Conservation (phyloP, 192 early-diverging fungal genomes). For the Mortierella alpina region DNA sequence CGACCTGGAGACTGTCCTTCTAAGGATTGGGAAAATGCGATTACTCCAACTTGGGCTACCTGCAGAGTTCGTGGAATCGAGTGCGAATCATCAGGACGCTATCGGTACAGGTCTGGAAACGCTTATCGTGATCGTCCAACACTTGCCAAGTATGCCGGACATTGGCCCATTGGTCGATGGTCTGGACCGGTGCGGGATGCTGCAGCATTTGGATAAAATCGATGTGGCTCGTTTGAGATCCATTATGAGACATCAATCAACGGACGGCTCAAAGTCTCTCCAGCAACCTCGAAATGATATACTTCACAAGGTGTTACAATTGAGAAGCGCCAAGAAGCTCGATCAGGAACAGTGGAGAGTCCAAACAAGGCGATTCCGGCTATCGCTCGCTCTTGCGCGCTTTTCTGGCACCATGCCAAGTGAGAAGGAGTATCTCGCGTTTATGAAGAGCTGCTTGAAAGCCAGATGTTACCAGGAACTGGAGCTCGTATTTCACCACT, state of each 20-base stretch:
- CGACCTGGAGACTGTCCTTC: conserved; percentile 15
- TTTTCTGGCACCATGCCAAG: conserved; percentile 13
- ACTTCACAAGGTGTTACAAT: not conserved
- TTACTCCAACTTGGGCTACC: conserved; percentile 17
- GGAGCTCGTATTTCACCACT: conserved; percentile 41
- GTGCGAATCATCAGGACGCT: conserved; percentile 32
- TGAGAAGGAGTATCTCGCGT: conserved; percentile 17
- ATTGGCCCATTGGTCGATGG: not conserved
- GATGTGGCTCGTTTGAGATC: conserved; percentile 4
- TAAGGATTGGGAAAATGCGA: conserved; percentile 13
- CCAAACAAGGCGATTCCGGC: conserved; percentile 33
- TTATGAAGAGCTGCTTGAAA: conserved; percentile 30
- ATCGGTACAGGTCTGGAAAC: conserved; percentile 29
- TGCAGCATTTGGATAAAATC: not conserved
- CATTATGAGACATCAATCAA: not conserved
- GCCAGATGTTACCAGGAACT: conserved; percentile 17
- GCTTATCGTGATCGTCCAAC: not conserved
- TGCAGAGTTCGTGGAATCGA: conserved; percentile 7
- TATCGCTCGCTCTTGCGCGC: conserved; percentile 26
- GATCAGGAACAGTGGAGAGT: conserved; percentile 22
- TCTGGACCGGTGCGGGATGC: not conserved
- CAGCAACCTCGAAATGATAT: not conserved
- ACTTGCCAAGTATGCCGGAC: not conserved
- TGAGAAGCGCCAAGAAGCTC: conserved; percentile 1
- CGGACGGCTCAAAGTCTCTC: too few species aligned